Evolutionary conservation across 495 filamentous ascomycete genomes (phyloP).

Genomic region (Tuber borchii): DNA sequence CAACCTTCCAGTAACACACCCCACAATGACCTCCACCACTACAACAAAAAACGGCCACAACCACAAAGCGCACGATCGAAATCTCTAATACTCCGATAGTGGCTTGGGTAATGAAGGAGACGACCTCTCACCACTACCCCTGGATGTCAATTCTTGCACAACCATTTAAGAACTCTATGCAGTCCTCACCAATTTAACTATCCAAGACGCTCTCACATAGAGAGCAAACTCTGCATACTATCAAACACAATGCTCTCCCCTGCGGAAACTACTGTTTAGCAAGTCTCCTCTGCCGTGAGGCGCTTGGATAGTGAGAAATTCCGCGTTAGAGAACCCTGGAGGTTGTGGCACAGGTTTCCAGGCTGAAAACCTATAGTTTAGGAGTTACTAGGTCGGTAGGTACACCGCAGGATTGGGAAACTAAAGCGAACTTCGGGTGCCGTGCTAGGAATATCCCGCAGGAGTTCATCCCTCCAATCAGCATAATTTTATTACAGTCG

Average conservation of each 20-base stretch:
- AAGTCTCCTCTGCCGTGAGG: slow-evolving; percentile 77
- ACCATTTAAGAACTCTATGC: slow-evolving; percentile 71
- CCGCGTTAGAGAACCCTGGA: slow-evolving; percentile 77
- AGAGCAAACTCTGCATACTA: slow-evolving; percentile 65
- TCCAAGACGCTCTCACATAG: slow-evolving; percentile 67
- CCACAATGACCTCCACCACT: slow-evolving; percentile 1
- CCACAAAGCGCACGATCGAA: background rate
- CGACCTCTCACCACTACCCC: slow-evolving; percentile 22
- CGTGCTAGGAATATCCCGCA: slow-evolving; percentile 73
- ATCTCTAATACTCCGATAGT: slow-evolving; percentile 14
- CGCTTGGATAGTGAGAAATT: slow-evolving; percentile 82
- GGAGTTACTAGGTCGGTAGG: slow-evolving; percentile 97
- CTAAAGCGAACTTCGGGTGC: slow-evolving; percentile 78
- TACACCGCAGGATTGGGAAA: slow-evolving; percentile 97
- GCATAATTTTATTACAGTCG: background rate
- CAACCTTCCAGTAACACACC: background rate
- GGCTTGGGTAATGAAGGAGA: slow-evolving; percentile 2
- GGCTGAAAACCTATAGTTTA: slow-evolving; percentile 90
- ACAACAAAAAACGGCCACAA: slow-evolving; percentile 9
- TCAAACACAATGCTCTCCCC: slow-evolving; percentile 80
- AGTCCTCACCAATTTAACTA: slow-evolving; percentile 63
- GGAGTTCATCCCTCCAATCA: slow-evolving; percentile 37
- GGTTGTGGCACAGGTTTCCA: slow-evolving; percentile 91
- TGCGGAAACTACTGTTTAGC: slow-evolving; percentile 75
- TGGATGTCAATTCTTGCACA: slow-evolving; percentile 60